These are phyloP conservation scores for Solanum pinnatisectum DNA, from an alignment of 257 asterid genomes.

Conservation along the genomic window DNA sequence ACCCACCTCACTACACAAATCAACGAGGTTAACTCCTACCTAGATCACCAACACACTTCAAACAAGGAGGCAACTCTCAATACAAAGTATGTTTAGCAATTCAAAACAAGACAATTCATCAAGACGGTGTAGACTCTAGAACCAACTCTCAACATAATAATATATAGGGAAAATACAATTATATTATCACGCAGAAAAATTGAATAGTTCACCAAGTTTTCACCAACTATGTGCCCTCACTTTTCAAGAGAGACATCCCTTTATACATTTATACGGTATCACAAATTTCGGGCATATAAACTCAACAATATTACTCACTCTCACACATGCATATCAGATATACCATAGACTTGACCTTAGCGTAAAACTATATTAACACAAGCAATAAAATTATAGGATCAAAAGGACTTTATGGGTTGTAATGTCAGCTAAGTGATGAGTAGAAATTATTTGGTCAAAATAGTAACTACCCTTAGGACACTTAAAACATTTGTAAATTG, in stretches of 20 bases:
- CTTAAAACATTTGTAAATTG: too few relatives aligned
- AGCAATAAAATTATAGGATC: too few relatives aligned
- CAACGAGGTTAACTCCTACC: not conserved
- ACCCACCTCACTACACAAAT: not conserved
- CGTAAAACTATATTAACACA: not conserved
- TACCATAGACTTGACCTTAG: not conserved
- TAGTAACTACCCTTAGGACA: not conserved
- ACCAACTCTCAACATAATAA: not conserved
- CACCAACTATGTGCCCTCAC: not conserved
- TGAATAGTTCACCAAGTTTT: not conserved
- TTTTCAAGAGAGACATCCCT: not conserved
- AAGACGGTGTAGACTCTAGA: not conserved
- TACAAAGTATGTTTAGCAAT: not conserved
- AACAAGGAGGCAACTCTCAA: not conserved
- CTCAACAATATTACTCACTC: not conserved
- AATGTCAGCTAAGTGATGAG: not conserved
- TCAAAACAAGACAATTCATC: not conserved
- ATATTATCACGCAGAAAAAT: not conserved
- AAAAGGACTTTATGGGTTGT: not conserved
- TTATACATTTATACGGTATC: not conserved
- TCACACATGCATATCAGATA: not conserved
- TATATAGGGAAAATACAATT: too few relatives aligned
- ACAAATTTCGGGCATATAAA: not conserved
- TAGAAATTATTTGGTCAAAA: not conserved
- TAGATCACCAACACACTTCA: not conserved